Evolutionary conservation across 164 flowering plant genomes (phyloP).

Genomic region (Sextonia rubra): DNA sequence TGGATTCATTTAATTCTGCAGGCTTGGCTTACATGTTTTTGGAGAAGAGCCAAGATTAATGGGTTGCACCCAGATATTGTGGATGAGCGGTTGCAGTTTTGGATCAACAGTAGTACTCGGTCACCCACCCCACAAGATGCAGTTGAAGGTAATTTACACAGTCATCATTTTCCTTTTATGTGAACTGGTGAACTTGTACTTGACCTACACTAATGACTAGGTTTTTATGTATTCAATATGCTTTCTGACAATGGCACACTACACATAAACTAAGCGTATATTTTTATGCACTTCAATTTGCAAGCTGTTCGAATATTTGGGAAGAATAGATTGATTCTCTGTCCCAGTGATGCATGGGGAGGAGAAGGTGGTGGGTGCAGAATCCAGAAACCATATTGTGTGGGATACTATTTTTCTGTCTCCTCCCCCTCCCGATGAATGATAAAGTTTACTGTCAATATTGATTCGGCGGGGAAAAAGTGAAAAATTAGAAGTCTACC

Average conservation of each 20-base stretch:
- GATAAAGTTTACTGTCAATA: too few relatives aligned
- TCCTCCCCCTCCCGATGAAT: too few relatives aligned
- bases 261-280: too few relatives aligned
- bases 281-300: not conserved
- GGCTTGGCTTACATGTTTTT: conserved; percentile 94
- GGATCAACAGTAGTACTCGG: conserved; percentile 49
- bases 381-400: too few relatives aligned
- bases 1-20: conserved; percentile 20
- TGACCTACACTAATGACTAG: not conserved
- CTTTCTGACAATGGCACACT: too few relatives aligned
- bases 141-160: conserved; percentile 62
- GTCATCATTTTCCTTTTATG: not conserved
- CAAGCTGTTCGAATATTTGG: not conserved
- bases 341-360: not conserved
- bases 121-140: conserved; percentile 68
- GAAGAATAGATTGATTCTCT: not conserved
- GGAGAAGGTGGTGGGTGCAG: too few relatives aligned
- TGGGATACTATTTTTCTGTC: too few relatives aligned
- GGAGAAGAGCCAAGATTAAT: conserved; percentile 83
- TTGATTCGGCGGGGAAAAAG: too few relatives aligned
- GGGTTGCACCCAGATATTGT: conserved; percentile 71
- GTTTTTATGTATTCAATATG: not conserved
- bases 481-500: too few relatives aligned
- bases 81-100: conserved; percentile 73
- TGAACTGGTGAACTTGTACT: not conserved